Evolutionary conservation across 257 asterid species (phyloP), one percentile per base, ranked within the genome.

Genomic region (Marsdenia floribunda): DNA sequence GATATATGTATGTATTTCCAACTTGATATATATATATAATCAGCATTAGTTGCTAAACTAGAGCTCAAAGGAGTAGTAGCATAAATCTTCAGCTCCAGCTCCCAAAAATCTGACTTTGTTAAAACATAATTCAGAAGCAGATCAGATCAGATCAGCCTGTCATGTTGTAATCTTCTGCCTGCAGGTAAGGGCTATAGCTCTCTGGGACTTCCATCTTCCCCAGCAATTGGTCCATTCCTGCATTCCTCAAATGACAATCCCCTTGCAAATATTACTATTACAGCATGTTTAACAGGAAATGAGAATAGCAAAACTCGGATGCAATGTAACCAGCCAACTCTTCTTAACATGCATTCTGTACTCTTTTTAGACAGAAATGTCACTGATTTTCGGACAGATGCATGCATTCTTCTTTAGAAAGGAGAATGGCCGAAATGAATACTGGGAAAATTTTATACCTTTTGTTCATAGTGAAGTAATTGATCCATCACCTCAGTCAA

Each of bases 171-270:
- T 86, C 86, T 26, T 86, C 90, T 75, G 88, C 60, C 73, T 81
- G 80, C 70, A 86, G 77, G 75, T 86, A 86, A 70, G 90, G 82
- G 73, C 78, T 84, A 74, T 86, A 86, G 79, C 86, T 82, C 61
- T 85, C 90, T 1, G 85, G 90, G 42, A 80, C 83, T 74, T 86
- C 90, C 75, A 86, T 83, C 83, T 83, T 86, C 64, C 86, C 90
- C 16, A 86, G 83, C 71, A 86, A 33, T 49, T 86, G 83, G 46
- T 86, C 88, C 86, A 86, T 84, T 79, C 90, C 90, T 86, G 82
- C 86, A 77, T 70, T n/a, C 44, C 37, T 67, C 29, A 37, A 44
- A 44, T 44, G 49, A 44, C 12, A 18, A 65, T 65, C 26, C 69
- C 1, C 21, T n/a, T 35, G n/a, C 12, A 22, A 44, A 42, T 42